Evolutionary conservation across 2,329 filamentous ascomycete species (phyloP), one percentile per base, ranked within the genome.

Genomic region (Talaromyces funiculosus): DNA sequence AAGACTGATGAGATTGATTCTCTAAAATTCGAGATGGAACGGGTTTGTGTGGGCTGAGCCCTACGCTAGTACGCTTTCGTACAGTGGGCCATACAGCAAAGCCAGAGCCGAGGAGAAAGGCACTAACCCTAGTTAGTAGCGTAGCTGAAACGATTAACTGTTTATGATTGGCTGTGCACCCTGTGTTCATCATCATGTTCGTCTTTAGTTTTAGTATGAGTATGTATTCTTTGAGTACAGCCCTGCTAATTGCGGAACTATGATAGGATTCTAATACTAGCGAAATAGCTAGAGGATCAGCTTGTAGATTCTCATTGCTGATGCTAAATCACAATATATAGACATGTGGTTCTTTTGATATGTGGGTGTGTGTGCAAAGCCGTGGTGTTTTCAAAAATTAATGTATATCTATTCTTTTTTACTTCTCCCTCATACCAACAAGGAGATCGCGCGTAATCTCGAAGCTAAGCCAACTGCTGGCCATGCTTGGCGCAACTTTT

Each of bases 401-500:
- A 35, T 38, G 33, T 40, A 40, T 29, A 33, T 54, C 51, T 54
- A 38, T 40, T 35, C 37, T 40, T 63, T 35, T 53, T 40, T 63
- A 66, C 63, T 60, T 69, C 70, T 72, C 67, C 38, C 66, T 64
- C 31, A 92, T 72, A 20, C 78, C 79, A 61, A 95, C 80, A 42
- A 97, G 78, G 71, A 95, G 89, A 75, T 99, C 94, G 65, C 94
- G 85, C 8, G 90, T 93, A 72, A 97, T 80, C 77, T 99, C 94
- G 72, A 96, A 99, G 75, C 92, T 97, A 63, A 97, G 84, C 93
- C 94, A 99, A 75, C 90, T 97, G 68, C 92, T 95, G 16, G 94
- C 94, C 93, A 99, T 99, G 73, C 92, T 97, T 3, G 94, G 94
- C 7, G 94, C 93, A 16, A 99, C 94, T 77, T 99, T 99, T 63